Evolutionary conservation across 371 early-diverging fungal species (phyloP).

Genomic region (Blastocladiella emersonii): DNA sequence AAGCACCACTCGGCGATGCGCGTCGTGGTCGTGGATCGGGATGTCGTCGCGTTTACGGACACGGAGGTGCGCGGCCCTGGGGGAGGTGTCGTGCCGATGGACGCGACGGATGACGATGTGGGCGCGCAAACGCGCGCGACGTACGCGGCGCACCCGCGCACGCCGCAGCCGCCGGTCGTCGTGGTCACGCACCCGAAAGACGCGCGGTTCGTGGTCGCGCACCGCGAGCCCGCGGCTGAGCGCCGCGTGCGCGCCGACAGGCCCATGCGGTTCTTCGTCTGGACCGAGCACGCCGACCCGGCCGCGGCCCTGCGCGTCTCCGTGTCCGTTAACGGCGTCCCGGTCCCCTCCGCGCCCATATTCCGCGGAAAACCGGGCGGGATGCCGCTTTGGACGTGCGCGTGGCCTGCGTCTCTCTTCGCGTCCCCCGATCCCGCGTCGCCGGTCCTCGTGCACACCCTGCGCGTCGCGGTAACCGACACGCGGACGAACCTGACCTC

Average conservation of each 20-base stretch:
- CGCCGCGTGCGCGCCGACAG: constrained; percentile 38
- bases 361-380: too few species aligned
- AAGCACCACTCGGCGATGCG: constrained; percentile 68
- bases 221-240: constrained; percentile 46
- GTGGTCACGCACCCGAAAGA: constrained; percentile 83
- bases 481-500: not conserved
- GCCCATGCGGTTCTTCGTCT: constrained; percentile 61
- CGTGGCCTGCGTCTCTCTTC: too few species aligned
- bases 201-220: constrained; percentile 49
- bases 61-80: constrained; percentile 39
- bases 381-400: not conserved
- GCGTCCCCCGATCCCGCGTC: too few species aligned
- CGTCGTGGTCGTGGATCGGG: constrained; percentile 74
- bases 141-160: constrained; percentile 1
- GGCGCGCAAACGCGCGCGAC: constrained; percentile 11
- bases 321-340: too few species aligned
- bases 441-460: not conserved
- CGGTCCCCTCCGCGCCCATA: too few species aligned
- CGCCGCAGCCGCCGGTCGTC: constrained; percentile 49
- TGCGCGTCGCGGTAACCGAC: not conserved
- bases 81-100: too few species aligned
- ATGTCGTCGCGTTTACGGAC: constrained; percentile 69
- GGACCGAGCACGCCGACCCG: too few species aligned
- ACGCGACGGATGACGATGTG: constrained; percentile 6
- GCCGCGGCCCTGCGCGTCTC: too few species aligned